Evolutionary conservation across 306 rosid genomes (phyloP).

Genomic region (Malus fusca): DNA sequence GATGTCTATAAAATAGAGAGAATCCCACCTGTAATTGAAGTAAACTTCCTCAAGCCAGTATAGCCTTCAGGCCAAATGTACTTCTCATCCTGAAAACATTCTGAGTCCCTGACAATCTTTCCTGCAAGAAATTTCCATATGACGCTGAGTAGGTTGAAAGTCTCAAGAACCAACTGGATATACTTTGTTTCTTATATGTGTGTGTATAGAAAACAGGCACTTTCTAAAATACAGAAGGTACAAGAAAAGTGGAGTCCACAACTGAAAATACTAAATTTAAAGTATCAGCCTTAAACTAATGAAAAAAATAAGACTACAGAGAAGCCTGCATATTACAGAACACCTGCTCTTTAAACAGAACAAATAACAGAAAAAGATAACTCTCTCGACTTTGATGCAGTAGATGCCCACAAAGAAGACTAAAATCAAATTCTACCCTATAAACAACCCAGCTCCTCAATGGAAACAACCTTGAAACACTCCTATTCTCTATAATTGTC

Average conservation of each 20-base stretch:
- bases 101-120: constrained; percentile 63
- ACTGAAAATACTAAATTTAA: neutral
- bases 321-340: neutral
- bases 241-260: neutral
- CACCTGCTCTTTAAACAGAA: neutral
- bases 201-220: neutral
- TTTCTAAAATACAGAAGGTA: neutral
- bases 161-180: constrained; percentile 3
- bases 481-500: neutral
- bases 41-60: constrained; percentile 75
- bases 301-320: neutral
- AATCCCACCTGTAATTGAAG: constrained; percentile 66
- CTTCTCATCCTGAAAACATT: constrained; percentile 53
- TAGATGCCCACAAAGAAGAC: neutral
- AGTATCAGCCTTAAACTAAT: too few relatives aligned
- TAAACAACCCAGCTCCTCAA: neutral
- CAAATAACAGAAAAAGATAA: neutral
- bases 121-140: constrained; percentile 43
- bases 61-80: constrained; percentile 93
- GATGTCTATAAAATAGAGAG: neutral
- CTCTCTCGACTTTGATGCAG: neutral
- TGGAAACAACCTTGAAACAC: neutral
- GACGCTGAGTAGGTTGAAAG: constrained; percentile 9
- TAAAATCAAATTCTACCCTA: neutral
- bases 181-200: neutral